Conservation (phyloP, 305 asterid species). For the Solanum hybrid region DNA sequence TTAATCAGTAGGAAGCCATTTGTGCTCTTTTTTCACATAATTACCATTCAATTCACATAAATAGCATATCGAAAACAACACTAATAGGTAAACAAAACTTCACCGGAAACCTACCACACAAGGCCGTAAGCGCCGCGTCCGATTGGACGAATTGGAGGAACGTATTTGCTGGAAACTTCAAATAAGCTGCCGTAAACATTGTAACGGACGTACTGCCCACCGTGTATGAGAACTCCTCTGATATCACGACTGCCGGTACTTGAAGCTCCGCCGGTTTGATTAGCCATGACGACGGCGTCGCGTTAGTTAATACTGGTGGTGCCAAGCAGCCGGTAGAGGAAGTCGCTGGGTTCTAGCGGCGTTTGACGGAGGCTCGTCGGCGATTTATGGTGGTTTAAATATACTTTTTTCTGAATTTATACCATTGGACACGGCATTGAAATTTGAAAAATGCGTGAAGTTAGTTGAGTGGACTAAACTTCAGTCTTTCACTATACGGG, state of each 20-base stretch:
- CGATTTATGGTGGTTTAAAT: neutral
- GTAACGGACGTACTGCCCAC: slow-evolving; percentile 64
- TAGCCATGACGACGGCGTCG: slow-evolving; percentile 27
- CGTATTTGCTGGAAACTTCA: slow-evolving; percentile 57
- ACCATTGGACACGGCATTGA: slow-evolving; percentile 5
- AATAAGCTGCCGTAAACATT: slow-evolving; percentile 67
- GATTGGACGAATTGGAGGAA: slow-evolving; percentile 79
- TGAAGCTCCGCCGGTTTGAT: slow-evolving; percentile 26
- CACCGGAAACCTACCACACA: slow-evolving; percentile 48
- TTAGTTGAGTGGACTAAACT: neutral
- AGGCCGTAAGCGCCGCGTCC: slow-evolving; percentile 93
- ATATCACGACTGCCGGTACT: slow-evolving; percentile 16
- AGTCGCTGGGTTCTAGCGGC: neutral
- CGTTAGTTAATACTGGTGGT: neutral
- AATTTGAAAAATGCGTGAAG: neutral
- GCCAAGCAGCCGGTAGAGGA: neutral
- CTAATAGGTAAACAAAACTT: neutral
- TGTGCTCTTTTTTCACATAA: neutral
- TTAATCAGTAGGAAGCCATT: neutral
- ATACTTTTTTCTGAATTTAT: neutral
- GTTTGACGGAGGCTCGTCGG: neutral
- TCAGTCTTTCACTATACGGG: neutral
- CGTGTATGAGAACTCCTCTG: slow-evolving; percentile 48
- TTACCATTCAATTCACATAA: neutral
- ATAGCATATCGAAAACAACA: neutral